phyloP scores from a whole-genome alignment of 2,329 filamentous ascomycete species.

The Hymenoscyphus fraxineus region DNA sequence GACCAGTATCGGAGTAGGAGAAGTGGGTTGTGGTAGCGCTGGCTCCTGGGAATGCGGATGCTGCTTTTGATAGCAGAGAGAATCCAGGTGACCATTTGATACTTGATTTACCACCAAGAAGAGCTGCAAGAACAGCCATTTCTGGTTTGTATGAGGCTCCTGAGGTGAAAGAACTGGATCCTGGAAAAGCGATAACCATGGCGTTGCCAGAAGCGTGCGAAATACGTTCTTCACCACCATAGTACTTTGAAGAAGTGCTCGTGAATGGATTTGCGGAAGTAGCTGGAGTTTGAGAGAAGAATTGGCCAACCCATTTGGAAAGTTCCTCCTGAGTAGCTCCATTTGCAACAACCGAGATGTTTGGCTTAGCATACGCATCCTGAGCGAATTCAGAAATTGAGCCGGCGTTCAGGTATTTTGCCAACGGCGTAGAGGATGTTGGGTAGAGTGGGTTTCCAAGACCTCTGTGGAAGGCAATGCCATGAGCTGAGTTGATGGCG shows the following conservation, averaged over 20 bases:
- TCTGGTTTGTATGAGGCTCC: slow-evolving; percentile 81
- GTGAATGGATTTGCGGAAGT: slow-evolving; percentile 49
- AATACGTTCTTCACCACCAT: slow-evolving; percentile 89
- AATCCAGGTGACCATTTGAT: slow-evolving; percentile 97
- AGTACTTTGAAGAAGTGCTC: slow-evolving; percentile 74
- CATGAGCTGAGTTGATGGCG: slow-evolving; percentile 82
- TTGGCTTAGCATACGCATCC: slow-evolving; percentile 80
- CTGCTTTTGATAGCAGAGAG: slow-evolving; percentile 80
- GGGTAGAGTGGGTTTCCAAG: slow-evolving; percentile 78
- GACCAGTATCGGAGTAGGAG: slow-evolving; percentile 90
- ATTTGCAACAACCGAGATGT: slow-evolving; percentile 88
- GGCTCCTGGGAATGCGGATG: slow-evolving; percentile 61
- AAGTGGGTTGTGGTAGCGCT: slow-evolving; percentile 71
- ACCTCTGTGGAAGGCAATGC: slow-evolving; percentile 86
- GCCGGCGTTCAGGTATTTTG: slow-evolving; percentile 76
- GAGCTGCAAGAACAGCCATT: slow-evolving; percentile 77
- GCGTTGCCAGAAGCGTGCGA: slow-evolving; percentile 74
- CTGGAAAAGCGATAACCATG: slow-evolving; percentile 87
- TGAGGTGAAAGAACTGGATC: slow-evolving; percentile 69
- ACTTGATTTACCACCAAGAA: slow-evolving; percentile 83
- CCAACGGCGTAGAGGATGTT: slow-evolving; percentile 65
- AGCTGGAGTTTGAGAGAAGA: slow-evolving; percentile 72
- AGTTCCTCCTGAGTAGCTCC: slow-evolving; percentile 74
- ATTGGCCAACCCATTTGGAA: slow-evolving; percentile 86
- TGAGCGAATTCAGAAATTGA: slow-evolving; percentile 72